Evolutionary conservation across 1,284 basidiomycete genomes (phyloP).

Genomic region (Jaminaea rosea): DNA sequence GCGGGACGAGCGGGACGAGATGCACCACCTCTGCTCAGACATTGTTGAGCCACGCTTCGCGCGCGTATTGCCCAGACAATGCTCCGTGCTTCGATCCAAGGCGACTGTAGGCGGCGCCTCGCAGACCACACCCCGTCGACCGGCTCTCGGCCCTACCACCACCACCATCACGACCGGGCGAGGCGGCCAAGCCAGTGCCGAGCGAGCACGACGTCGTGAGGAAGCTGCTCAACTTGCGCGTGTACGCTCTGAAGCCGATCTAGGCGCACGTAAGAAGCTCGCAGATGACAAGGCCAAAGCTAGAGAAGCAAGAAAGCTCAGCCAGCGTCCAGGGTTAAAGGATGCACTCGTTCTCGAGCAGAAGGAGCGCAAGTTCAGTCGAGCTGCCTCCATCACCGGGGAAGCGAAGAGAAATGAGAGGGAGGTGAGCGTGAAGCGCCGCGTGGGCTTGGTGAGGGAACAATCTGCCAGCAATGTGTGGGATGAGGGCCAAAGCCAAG

Average conservation of each 20-base stretch:
- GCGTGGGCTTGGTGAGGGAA: background rate
- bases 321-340: background rate
- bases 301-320: background rate
- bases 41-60: constrained; percentile 33
- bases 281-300: background rate
- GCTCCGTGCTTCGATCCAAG: constrained; percentile 20
- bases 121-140: background rate
- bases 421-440: background rate
- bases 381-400: background rate
- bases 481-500: too few relatives aligned
- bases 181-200: background rate
- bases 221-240: background rate
- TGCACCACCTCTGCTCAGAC: constrained; percentile 36
- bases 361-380: background rate
- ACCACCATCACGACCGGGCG: background rate
- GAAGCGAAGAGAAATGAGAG: background rate
- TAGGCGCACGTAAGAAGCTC: background rate
- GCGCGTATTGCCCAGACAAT: constrained; percentile 22
- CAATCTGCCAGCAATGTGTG: too few relatives aligned
- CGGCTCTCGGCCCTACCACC: background rate
- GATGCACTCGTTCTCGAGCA: background rate
- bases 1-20: constrained; percentile 34
- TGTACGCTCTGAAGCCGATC: background rate
- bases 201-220: background rate
- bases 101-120: background rate